Conservation (phyloP, 495 filamentous ascomycete species). For the Aspergillus ostianus region DNA sequence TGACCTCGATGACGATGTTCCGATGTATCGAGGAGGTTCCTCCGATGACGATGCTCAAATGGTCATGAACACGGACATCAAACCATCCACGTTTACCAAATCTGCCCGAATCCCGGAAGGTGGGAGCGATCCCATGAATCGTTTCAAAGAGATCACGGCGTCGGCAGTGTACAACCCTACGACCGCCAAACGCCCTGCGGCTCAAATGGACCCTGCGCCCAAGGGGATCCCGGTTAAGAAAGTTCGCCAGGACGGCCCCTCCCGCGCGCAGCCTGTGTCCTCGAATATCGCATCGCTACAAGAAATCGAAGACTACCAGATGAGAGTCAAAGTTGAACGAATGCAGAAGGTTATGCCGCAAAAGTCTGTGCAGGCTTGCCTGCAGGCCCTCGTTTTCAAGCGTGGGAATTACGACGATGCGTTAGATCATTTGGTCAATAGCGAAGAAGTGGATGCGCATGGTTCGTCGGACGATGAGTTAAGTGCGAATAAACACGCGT, state of each 20-base stretch:
- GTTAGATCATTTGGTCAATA: constrained; percentile 44
- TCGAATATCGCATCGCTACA: constrained; percentile 41
- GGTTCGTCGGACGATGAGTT: constrained; percentile 44
- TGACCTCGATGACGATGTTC: constrained; percentile 56
- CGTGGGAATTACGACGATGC: constrained; percentile 62
- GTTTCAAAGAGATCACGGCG: constrained; percentile 50
- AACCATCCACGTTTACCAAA: constrained; percentile 61
- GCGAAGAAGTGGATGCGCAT: constrained; percentile 16
- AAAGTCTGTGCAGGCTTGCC: constrained; percentile 47
- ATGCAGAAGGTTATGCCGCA: constrained; percentile 54
- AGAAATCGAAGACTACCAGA: constrained; percentile 53
- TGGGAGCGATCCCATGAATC: constrained; percentile 26
- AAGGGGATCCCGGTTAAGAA: constrained; percentile 42
- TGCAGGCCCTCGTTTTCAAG: constrained; percentile 50
- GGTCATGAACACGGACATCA: constrained; percentile 58
- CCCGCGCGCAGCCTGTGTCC: constrained; percentile 52
- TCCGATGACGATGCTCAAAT: constrained; percentile 54
- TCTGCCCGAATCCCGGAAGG: constrained; percentile 33
- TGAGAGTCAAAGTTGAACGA: constrained; percentile 53
- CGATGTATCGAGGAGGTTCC: constrained; percentile 54
- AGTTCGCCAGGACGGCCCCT: constrained; percentile 50
- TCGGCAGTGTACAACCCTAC: constrained; percentile 47
- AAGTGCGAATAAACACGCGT: constrained; percentile 12
- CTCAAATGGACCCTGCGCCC: constrained; percentile 46
- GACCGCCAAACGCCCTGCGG: constrained; percentile 41